Conservation (phyloP, 257 asterid genomes). For the Nicotiana tomentosiformis region DNA sequence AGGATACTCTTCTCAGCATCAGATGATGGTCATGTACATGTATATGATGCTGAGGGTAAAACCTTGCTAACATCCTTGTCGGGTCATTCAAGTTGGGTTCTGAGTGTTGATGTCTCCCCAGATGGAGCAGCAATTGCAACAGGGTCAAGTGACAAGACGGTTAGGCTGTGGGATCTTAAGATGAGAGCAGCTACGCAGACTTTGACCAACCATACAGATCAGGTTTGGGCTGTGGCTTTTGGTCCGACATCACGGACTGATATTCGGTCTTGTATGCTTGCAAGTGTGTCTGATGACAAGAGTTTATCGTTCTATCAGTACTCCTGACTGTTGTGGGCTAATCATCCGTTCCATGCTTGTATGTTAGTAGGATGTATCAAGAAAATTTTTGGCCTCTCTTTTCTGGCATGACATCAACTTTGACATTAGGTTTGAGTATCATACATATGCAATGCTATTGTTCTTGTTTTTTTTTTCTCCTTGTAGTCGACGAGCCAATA, state of each 20-base stretch:
- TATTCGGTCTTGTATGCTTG: conserved; percentile 67
- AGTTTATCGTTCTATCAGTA: conserved; percentile 68
- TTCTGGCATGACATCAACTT: background rate
- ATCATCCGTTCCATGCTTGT: background rate
- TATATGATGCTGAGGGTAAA: conserved; percentile 79
- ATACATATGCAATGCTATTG: background rate
- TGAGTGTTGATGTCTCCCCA: conserved; percentile 79
- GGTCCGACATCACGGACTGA: conserved; percentile 63
- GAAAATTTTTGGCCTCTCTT: background rate
- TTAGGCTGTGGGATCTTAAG: conserved; percentile 88
- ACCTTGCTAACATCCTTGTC: conserved; percentile 65
- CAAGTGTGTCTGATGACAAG: conserved; percentile 90
- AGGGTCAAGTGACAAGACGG: conserved; percentile 83
- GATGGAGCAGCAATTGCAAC: conserved; percentile 92
- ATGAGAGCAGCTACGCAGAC: conserved; percentile 92
- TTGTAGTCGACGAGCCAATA: too few relatives aligned
- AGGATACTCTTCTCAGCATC: conserved; percentile 91
- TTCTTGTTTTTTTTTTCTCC: too few relatives aligned
- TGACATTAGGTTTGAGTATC: background rate
- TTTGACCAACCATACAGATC: conserved; percentile 71
- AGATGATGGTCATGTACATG: conserved; percentile 82
- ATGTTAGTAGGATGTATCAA: background rate
- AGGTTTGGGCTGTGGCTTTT: conserved; percentile 93
- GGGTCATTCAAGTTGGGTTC: conserved; percentile 90
- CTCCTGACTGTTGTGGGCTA: conserved; percentile 26